phyloP scores from a whole-genome alignment of 805 yeast species.

The Candida quercuum region DNA sequence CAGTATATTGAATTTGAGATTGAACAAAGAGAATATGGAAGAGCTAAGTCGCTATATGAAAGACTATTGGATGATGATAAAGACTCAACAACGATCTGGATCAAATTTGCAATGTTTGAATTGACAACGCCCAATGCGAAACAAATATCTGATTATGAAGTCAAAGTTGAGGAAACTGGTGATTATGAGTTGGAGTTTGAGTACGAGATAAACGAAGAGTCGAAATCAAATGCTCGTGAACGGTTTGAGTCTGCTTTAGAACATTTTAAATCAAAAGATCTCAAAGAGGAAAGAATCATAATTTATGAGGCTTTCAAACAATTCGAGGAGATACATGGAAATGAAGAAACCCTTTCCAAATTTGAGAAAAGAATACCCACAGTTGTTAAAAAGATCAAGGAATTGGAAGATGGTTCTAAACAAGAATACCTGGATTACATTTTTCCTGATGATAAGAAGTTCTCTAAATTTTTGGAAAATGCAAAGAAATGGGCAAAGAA shows the following conservation, averaged over 20 bases:
- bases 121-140: constrained; percentile 52
- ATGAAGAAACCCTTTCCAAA: constrained; percentile 26
- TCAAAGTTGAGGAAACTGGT: constrained; percentile 15
- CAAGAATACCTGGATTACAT: constrained; percentile 55
- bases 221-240: constrained; percentile 44
- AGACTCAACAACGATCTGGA: constrained; percentile 44
- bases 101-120: constrained; percentile 68
- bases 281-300: constrained; percentile 40
- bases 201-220: constrained; percentile 44
- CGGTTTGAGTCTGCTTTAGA: constrained; percentile 52
- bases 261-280: constrained; percentile 32
- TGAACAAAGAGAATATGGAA: constrained; percentile 51
- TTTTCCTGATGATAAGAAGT: constrained; percentile 57
- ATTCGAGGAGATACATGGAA: constrained; percentile 65
- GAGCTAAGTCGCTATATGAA: constrained; percentile 49
- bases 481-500: constrained; percentile 45
- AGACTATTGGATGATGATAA: constrained; percentile 29
- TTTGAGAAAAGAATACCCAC: constrained; percentile 50
- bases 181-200: constrained; percentile 45
- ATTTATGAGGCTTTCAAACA: constrained; percentile 56
- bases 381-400: constrained; percentile 39
- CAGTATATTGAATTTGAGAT: constrained; percentile 53
- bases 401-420: constrained; percentile 37
- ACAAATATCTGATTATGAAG: constrained; percentile 36
- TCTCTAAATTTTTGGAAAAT: constrained; percentile 36